A percentile compares a stretch with the other conserved stretches of the same genome.
phyloP scores from a whole-genome alignment of 1,284 basidiomycete genomes.

The Cryptococcus deneoformans region DNA sequence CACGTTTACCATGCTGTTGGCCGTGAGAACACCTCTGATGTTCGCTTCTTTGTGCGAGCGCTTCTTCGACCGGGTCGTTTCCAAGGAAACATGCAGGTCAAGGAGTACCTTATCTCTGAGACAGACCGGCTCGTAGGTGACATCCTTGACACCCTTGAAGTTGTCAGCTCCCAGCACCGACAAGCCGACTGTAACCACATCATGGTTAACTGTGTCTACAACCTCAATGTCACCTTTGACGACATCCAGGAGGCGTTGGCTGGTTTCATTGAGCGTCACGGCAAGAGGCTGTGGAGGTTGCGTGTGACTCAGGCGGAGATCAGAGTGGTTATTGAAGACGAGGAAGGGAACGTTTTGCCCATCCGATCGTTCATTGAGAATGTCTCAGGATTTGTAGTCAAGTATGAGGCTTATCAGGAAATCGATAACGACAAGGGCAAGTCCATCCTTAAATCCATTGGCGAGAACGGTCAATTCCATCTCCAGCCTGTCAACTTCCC shows the following conservation, averaged over 20 bases:
- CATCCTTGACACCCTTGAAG: slow-evolving; percentile 91
- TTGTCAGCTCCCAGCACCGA: slow-evolving; percentile 79
- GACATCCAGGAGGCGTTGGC: slow-evolving; percentile 94
- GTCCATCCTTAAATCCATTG: slow-evolving; percentile 92
- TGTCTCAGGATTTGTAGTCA: slow-evolving; percentile 97
- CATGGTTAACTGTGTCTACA: slow-evolving; percentile 98
- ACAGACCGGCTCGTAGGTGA: slow-evolving; percentile 94
- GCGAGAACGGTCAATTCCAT: slow-evolving; percentile 83
- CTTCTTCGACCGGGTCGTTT: slow-evolving; percentile 94
- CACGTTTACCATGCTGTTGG: slow-evolving; percentile 97
- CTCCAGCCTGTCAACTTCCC: slow-evolving; percentile 87
- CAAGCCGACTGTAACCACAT: slow-evolving; percentile 95
- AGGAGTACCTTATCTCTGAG: slow-evolving; percentile 97
- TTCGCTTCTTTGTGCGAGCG: slow-evolving; percentile 96
- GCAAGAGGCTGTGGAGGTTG: slow-evolving; percentile 95
- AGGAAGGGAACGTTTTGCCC: slow-evolving; percentile 86
- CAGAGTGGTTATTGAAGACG: slow-evolving; percentile 89
- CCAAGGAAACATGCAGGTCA: slow-evolving; percentile 83
- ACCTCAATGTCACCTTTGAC: slow-evolving; percentile 90
- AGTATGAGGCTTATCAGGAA: slow-evolving; percentile 99
- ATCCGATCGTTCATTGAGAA: slow-evolving; percentile 98
- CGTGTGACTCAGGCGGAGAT: slow-evolving; percentile 98
- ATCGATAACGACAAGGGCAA: slow-evolving; percentile 93
- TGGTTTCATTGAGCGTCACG: slow-evolving; percentile 97
- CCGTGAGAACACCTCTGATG: slow-evolving; percentile 93